These are phyloP conservation scores for Pholiota adiposa DNA, from an alignment of 1,284 basidiomycete species.

Conservation along the genomic window DNA sequence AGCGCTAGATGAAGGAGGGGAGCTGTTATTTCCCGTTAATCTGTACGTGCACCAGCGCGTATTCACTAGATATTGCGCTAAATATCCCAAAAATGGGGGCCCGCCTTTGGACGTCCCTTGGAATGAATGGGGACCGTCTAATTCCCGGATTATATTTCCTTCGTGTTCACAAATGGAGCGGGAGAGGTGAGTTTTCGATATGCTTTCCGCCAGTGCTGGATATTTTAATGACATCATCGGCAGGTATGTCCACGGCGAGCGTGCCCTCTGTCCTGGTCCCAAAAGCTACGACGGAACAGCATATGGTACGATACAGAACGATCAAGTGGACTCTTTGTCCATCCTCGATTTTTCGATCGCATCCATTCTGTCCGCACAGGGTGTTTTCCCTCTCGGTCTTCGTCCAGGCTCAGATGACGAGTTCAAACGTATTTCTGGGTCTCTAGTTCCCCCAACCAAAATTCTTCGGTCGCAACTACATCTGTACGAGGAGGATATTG, in stretches of 20 bases:
- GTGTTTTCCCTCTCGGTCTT: too few species aligned
- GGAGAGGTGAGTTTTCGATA: background rate
- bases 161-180: background rate
- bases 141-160: background rate
- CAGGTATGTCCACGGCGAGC: background rate
- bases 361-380: too few species aligned
- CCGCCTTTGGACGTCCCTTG: background rate
- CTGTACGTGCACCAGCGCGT: background rate
- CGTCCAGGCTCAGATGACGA: too few species aligned
- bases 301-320: too few species aligned
- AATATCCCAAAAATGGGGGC: background rate
- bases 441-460: too few species aligned
- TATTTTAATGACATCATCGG: background rate
- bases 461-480: too few species aligned
- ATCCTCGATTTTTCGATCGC: too few species aligned
- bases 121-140: background rate
- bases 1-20: background rate
- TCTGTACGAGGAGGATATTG: too few species aligned
- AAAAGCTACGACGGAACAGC: too few species aligned
- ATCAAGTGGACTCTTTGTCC: too few species aligned
- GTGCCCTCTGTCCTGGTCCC: background rate
- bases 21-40: background rate
- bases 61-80: background rate
- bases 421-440: too few species aligned
- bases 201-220: background rate